These are phyloP conservation scores for Sugiyamaella neomexicana DNA, from an alignment of 1,139 yeast species.

Conservation along the genomic window DNA sequence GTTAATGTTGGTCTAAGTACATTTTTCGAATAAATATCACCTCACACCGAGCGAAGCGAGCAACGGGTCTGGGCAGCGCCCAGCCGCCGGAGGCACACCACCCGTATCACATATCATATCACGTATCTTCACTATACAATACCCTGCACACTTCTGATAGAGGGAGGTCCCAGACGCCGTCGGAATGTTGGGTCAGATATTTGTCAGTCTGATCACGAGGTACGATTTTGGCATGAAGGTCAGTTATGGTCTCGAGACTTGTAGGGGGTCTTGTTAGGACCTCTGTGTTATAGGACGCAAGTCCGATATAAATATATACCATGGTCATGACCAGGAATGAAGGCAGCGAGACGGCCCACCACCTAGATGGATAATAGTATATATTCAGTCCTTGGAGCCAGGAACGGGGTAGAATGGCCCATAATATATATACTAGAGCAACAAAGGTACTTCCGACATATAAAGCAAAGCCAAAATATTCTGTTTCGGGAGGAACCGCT, in stretches of 20 bases:
- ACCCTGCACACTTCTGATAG: constrained; percentile 68
- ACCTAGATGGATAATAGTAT: constrained; percentile 76
- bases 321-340: constrained; percentile 65
- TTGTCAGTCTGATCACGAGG: constrained; percentile 26
- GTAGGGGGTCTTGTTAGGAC: constrained; percentile 59
- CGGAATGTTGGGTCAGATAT: constrained; percentile 57
- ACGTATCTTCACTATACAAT: constrained; percentile 45
- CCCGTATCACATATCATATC: too few species aligned
- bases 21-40: background rate
- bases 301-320: constrained; percentile 68
- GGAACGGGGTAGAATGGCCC: constrained; percentile 68
- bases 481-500: constrained; percentile 64
- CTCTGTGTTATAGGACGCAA: constrained; percentile 73
- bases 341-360: constrained; percentile 85
- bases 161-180: constrained; percentile 85
- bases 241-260: constrained; percentile 65
- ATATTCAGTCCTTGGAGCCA: constrained; percentile 56
- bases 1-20: constrained; percentile 1
- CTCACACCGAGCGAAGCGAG: background rate
- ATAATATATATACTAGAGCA: constrained; percentile 55
- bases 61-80: background rate
- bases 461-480: constrained; percentile 80
- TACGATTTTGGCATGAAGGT: constrained; percentile 60
- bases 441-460: constrained; percentile 59
- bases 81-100: too few species aligned